phyloP scores from a whole-genome alignment of 768 basidiomycete species.

The Suillus bovinus region DNA sequence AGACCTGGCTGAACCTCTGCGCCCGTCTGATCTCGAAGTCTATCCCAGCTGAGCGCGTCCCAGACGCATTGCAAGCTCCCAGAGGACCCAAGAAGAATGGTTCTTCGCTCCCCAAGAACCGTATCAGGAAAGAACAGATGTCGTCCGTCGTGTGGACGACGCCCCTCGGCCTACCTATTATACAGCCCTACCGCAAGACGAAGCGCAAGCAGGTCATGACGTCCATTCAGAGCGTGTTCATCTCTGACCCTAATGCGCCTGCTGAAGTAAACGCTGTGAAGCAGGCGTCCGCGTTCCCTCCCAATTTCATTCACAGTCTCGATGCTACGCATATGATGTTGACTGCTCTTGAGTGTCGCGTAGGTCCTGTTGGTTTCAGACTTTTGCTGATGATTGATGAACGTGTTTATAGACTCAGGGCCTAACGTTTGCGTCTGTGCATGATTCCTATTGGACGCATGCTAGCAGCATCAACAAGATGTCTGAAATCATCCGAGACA shows the following conservation, averaged over 20 bases:
- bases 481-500: conserved; percentile 87
- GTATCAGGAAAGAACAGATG: conserved; percentile 87
- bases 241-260: conserved; percentile 80
- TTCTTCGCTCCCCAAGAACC: conserved; percentile 28
- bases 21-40: conserved; percentile 87
- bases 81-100: conserved; percentile 11
- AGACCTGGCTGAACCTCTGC: conserved; percentile 83
- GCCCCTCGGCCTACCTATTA: conserved; percentile 90
- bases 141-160: conserved; percentile 96
- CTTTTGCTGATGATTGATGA: conserved; percentile 11
- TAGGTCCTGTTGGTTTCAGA: conserved; percentile 35
- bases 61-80: conserved; percentile 36
- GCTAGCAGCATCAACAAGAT: conserved; percentile 83
- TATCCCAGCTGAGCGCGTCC: conserved; percentile 70
- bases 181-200: conserved; percentile 90
- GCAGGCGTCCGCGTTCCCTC: conserved; percentile 96
- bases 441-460: conserved; percentile 99
- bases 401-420: conserved; percentile 52
- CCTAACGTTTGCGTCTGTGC: conserved; percentile 91
- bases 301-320: conserved; percentile 96
- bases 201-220: conserved; percentile 85
- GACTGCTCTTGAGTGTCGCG: conserved; percentile 87
- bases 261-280: conserved; percentile 81
- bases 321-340: conserved; percentile 99
- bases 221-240: conserved; percentile 81